Conservation (phyloP, 2,329 filamentous ascomycete species). For the Clonostachys sp. region DNA sequence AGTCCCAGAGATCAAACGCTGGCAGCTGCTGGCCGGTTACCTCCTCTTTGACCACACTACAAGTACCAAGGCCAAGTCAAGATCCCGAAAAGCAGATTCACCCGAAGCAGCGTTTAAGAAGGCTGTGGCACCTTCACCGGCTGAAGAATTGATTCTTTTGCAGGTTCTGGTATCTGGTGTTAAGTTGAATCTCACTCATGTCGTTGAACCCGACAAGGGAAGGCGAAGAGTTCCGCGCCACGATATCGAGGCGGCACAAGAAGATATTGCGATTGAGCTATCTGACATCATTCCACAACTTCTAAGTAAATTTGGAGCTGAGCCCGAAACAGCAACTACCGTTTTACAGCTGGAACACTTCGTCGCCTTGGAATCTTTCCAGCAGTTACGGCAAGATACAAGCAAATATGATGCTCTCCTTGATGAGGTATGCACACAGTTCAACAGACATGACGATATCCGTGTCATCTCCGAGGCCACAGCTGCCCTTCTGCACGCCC, state of each 20-base stretch:
- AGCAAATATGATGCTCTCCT: slow-evolving; percentile 75
- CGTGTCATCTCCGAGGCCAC: slow-evolving; percentile 81
- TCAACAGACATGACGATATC: slow-evolving; percentile 85
- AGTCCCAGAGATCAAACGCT: slow-evolving; percentile 74
- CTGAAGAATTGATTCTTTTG: slow-evolving; percentile 80
- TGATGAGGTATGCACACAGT: slow-evolving; percentile 91
- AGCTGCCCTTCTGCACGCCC: slow-evolving; percentile 76
- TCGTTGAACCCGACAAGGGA: slow-evolving; percentile 59
- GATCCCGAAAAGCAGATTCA: slow-evolving; percentile 42
- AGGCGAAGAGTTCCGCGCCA: slow-evolving; percentile 54
- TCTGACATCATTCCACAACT: slow-evolving; percentile 77
- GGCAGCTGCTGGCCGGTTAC: slow-evolving; percentile 87
- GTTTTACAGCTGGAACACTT: slow-evolving; percentile 83
- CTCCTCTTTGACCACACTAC: slow-evolving; percentile 86
- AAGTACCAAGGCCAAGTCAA: slow-evolving; percentile 48
- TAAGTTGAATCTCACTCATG: slow-evolving; percentile 64
- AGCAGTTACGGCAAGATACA: slow-evolving; percentile 82
- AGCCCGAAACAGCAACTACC: slow-evolving; percentile 77
- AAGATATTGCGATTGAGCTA: slow-evolving; percentile 73
- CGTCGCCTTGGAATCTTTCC: slow-evolving; percentile 82
- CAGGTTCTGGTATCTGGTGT: slow-evolving; percentile 84
- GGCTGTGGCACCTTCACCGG: slow-evolving; percentile 66
- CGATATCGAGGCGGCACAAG: slow-evolving; percentile 67
- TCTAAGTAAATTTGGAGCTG: slow-evolving; percentile 89
- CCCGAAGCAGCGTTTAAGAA: slow-evolving; percentile 62